phyloP scores from a whole-genome alignment of 805 yeast species.

The Helenozyma rhizophorensis region DNA sequence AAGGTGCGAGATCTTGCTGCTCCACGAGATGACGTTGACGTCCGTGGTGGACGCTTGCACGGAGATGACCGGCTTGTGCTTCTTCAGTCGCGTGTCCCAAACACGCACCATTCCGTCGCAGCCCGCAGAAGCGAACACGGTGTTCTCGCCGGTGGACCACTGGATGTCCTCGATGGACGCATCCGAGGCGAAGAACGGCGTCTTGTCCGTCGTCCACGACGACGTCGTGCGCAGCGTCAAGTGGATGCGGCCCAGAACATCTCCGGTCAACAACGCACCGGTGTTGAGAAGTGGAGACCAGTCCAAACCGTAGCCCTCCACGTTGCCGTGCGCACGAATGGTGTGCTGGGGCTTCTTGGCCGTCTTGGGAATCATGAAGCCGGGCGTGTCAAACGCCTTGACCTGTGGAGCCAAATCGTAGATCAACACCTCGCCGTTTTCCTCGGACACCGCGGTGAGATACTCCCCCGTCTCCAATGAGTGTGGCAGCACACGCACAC shows the following conservation, averaged over 20 bases:
- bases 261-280: conserved; percentile 86
- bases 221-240: conserved; percentile 72
- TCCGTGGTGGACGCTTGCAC: conserved; percentile 78
- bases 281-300: conserved; percentile 86
- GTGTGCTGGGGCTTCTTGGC: conserved; percentile 81
- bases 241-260: conserved; percentile 77
- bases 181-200: conserved; percentile 65
- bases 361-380: conserved; percentile 71
- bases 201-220: conserved; percentile 81
- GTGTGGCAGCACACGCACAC: conserved; percentile 80
- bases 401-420: conserved; percentile 78
- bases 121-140: conserved; percentile 95
- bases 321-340: conserved; percentile 79
- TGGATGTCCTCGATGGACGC: conserved; percentile 93
- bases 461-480: conserved; percentile 72
- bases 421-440: conserved; percentile 83
- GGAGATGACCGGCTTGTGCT: conserved; percentile 85
- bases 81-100: conserved; percentile 95
- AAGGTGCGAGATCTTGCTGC: conserved; percentile 76
- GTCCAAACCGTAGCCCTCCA: conserved; percentile 96
- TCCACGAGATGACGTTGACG: conserved; percentile 95
- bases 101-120: conserved; percentile 87
- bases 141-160: conserved; percentile 89
- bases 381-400: conserved; percentile 85
- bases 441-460: conserved; percentile 82